Evolutionary conservation across 148 eudicot genomes (phyloP).

Genomic region (Gaultheria prostrata): DNA sequence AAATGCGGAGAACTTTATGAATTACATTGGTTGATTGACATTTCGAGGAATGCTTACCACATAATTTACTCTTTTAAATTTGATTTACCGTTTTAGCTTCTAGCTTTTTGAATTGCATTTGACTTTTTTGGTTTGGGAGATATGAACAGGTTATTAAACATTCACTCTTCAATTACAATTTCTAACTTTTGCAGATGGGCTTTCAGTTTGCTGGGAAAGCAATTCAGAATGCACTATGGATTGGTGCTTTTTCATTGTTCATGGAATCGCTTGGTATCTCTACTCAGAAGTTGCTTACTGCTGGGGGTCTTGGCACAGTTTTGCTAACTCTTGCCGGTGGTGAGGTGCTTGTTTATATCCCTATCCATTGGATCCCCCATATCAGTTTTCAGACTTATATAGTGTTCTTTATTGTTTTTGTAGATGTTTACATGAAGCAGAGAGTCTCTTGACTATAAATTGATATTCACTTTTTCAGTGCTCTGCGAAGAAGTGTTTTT

Average conservation of each 20-base stretch:
- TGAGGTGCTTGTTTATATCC: slow-evolving; percentile 47
- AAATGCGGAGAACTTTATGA: background rate
- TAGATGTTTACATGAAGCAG: slow-evolving; percentile 2
- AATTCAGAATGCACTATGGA: slow-evolving; percentile 79
- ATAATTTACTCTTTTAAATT: background rate
- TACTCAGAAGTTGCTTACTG: slow-evolving; percentile 76
- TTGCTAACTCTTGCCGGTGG: slow-evolving; percentile 91
- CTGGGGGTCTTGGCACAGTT: slow-evolving; percentile 95
- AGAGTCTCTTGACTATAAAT: background rate
- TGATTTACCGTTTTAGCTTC: background rate
- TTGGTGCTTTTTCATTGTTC: slow-evolving; percentile 75
- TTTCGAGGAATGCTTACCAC: background rate
- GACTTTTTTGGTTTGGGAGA: background rate
- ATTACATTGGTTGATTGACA: background rate
- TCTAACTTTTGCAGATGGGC: slow-evolving; percentile 59
- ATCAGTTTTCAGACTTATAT: background rate
- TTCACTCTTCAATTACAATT: background rate
- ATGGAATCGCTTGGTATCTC: slow-evolving; percentile 90
- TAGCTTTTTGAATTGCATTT: background rate
- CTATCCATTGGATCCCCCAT: background rate
- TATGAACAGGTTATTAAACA: background rate
- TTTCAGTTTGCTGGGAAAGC: slow-evolving; percentile 89
- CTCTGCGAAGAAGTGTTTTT: background rate
- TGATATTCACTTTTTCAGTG: background rate
- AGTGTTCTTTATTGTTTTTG: background rate